phyloP scores from a whole-genome alignment of 108 stramenopile species.

The Skeletonema tropicum region DNA sequence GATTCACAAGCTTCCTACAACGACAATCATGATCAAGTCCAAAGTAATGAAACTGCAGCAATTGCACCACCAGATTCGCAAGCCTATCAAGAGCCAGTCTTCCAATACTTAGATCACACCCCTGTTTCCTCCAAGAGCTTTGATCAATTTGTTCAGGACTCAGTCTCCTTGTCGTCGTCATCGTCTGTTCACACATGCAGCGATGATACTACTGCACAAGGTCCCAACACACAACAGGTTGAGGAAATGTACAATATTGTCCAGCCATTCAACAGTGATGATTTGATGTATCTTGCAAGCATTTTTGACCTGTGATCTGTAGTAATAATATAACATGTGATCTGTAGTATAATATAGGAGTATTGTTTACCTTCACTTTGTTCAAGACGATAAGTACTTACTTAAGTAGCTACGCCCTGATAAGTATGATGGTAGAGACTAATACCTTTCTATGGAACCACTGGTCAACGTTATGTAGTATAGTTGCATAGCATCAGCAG shows the following conservation, averaged over 20 bases:
- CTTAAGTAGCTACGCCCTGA: no score
- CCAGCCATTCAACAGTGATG: conserved; percentile 1
- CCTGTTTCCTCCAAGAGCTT: neutral
- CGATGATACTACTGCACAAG: neutral
- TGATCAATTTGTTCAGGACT: neutral
- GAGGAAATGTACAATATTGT: no score
- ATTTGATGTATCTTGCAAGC: conserved; percentile 9
- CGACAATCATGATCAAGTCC: neutral
- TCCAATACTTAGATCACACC: neutral
- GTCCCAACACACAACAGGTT: neutral
- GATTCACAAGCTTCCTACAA: neutral
- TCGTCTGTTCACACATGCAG: neutral
- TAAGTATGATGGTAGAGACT: no score
- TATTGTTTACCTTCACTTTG: no score
- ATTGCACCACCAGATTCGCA: neutral
- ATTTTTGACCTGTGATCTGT: no score
- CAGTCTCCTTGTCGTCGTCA: conserved; percentile 5
- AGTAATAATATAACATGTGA: no score
- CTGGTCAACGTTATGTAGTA: no score
- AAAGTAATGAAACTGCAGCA: neutral
- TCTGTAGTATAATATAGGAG: no score
- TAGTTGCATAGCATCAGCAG: no score
- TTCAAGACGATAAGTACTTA: no score
- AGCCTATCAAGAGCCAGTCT: neutral
- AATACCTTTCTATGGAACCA: no score